Percentiles rank a stretch among this genome's conserved stretches.
These are phyloP conservation scores for Luvunga scandens DNA, from an alignment of 345 rosid genomes.

Conservation along the genomic window DNA sequence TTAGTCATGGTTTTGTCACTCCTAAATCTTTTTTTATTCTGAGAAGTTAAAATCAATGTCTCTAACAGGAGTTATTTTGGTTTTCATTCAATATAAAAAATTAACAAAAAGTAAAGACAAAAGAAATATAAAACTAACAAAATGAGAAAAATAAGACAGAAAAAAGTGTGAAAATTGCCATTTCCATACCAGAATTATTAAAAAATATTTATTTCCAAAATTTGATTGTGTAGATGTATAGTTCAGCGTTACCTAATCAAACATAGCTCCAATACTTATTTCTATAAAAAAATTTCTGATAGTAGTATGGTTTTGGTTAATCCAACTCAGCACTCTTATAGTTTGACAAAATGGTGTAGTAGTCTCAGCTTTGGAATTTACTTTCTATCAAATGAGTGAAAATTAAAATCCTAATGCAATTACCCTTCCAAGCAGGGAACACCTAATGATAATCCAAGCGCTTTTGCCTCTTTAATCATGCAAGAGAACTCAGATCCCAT, in stretches of 20 bases:
- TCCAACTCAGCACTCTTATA: not conserved
- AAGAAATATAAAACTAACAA: not conserved
- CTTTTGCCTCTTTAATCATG: slow-evolving; percentile 81
- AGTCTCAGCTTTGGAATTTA: not conserved
- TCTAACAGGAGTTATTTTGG: not conserved
- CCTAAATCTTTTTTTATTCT: not conserved
- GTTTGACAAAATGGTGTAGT: not conserved
- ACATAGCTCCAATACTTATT: not conserved
- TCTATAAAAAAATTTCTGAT: too few species aligned
- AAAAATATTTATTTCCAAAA: not conserved
- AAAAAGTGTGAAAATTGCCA: not conserved
- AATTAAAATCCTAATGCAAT: slow-evolving; percentile 8
- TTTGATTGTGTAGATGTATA: not conserved
- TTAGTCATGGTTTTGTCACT: not conserved
- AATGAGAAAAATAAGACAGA: not conserved
- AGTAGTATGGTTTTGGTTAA: not conserved
- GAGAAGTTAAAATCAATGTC: not conserved
- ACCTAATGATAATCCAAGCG: slow-evolving; percentile 73
- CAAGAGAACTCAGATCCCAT: slow-evolving; percentile 92
- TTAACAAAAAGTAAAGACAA: not conserved
- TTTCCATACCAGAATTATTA: not conserved
- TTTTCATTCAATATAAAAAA: not conserved
- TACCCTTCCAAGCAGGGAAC: slow-evolving; percentile 95
- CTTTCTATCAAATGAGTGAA: not conserved
- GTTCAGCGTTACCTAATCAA: not conserved